Evolutionary conservation across 164 flowering plant species (phyloP).

Genomic region (Berberis vulgaris): DNA sequence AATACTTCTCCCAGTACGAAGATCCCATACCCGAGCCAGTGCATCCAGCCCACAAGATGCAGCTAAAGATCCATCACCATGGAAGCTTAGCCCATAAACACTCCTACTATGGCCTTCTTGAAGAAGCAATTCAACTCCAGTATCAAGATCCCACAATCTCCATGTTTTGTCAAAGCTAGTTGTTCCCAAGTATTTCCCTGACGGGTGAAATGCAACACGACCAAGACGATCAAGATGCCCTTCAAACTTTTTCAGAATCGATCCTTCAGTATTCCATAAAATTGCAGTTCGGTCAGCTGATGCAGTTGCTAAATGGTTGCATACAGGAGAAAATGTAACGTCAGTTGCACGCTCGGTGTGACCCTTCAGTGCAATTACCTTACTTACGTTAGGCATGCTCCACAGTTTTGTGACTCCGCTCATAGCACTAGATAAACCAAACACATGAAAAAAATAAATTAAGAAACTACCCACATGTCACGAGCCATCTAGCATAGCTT

Average conservation of each 20-base stretch:
- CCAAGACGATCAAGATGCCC: slow-evolving; percentile 96
- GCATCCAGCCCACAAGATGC: slow-evolving; percentile 96
- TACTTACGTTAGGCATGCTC: slow-evolving; percentile 79
- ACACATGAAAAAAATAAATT: slow-evolving; percentile 1
- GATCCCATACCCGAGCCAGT: slow-evolving; percentile 97
- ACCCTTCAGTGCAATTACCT: slow-evolving; percentile 61
- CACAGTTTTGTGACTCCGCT: slow-evolving; percentile 76
- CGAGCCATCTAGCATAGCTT: no score
- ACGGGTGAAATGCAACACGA: slow-evolving; percentile 88
- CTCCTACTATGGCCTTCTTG: slow-evolving; percentile 99
- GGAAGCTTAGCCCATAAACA: slow-evolving; percentile 80
- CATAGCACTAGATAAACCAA: slow-evolving; percentile 40
- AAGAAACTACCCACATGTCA: background rate
- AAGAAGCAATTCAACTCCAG: slow-evolving; percentile 85
- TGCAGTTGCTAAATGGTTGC: slow-evolving; percentile 69
- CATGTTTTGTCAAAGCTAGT: slow-evolving; percentile 98
- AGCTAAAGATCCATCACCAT: slow-evolving; percentile 85
- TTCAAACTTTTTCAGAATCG: slow-evolving; percentile 53
- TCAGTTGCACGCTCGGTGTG: slow-evolving; percentile 93
- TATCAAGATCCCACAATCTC: slow-evolving; percentile 89
- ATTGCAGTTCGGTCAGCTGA: slow-evolving; percentile 95
- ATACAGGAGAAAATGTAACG: slow-evolving; percentile 78
- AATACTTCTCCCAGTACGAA: slow-evolving; percentile 85
- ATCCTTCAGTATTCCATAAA: slow-evolving; percentile 80
- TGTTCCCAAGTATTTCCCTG: slow-evolving; percentile 89